Evolutionary conservation across 2,329 filamentous ascomycete genomes (phyloP).

Genomic region (Fusarium sp.): DNA sequence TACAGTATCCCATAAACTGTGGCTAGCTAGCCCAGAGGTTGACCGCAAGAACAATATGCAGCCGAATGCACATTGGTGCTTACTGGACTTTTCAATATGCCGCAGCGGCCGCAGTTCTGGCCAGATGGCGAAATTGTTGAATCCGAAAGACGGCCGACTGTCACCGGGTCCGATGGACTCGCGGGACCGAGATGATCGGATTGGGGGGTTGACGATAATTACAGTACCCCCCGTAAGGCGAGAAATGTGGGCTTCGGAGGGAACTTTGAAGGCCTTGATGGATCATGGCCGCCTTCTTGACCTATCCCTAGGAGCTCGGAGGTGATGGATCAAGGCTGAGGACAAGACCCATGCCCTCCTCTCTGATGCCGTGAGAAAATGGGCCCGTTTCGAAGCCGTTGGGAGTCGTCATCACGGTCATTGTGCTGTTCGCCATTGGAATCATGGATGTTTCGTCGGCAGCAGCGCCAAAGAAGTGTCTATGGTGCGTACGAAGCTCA

Average conservation of each 20-base stretch:
- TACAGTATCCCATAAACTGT: background rate
- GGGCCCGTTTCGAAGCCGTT: slow-evolving; percentile 9
- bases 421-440: background rate
- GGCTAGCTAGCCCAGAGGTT: background rate
- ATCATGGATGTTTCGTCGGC: slow-evolving; percentile 5
- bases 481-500: slow-evolving; percentile 10
- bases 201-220: slow-evolving; percentile 28
- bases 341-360: background rate
- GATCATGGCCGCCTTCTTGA: background rate
- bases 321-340: slow-evolving; percentile 9
- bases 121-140: background rate
- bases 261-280: slow-evolving; percentile 1
- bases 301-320: background rate
- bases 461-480: slow-evolving; percentile 25
- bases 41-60: background rate
- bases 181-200: slow-evolving; percentile 2
- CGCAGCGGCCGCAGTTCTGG: background rate
- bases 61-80: background rate
- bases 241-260: slow-evolving; percentile 15
- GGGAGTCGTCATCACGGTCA: slow-evolving; percentile 15
- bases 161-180: background rate
- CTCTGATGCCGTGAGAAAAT: slow-evolving; percentile 8
- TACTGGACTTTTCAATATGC: background rate
- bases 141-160: background rate
- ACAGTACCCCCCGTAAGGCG: slow-evolving; percentile 26